Evolutionary conservation across 2,329 filamentous ascomycete genomes (phyloP).

Genomic region (Coleophoma eucalyptorum): DNA sequence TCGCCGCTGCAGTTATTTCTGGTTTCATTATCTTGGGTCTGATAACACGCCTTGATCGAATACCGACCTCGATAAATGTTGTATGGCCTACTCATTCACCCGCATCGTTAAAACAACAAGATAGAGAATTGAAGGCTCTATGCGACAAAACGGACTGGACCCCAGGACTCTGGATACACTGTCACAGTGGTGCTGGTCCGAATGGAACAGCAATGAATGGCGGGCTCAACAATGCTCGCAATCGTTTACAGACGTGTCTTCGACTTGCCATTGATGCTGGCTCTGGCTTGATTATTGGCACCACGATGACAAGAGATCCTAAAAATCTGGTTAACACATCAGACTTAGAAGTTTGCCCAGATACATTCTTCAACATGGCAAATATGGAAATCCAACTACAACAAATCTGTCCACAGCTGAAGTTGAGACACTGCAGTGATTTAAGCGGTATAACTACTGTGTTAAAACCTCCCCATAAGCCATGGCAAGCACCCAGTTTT

Average conservation of each 20-base stretch:
- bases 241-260: constrained; percentile 18
- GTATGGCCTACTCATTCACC: too few relatives aligned
- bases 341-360: constrained; percentile 4
- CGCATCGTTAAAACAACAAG: too few relatives aligned
- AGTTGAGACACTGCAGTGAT: constrained; percentile 13
- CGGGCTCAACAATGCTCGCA: constrained; percentile 19
- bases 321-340: constrained; percentile 4
- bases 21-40: too few relatives aligned
- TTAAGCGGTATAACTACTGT: constrained; percentile 9
- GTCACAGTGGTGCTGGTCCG: constrained; percentile 12
- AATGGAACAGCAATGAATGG: constrained; percentile 12
- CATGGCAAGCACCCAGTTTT: not conserved
- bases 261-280: constrained; percentile 18
- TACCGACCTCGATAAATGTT: too few relatives aligned
- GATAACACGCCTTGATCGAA: too few relatives aligned
- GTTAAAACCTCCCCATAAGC: constrained; percentile 2
- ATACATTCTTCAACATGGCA: constrained; percentile 12
- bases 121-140: not conserved
- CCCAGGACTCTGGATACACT: constrained; percentile 18
- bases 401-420: constrained; percentile 11
- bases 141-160: constrained; percentile 14
- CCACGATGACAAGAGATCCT: constrained; percentile 6
- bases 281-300: constrained; percentile 16
- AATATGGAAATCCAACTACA: constrained; percentile 4
- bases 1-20: too few relatives aligned